Evolutionary conservation across 257 asterid genomes (phyloP), one percentile per base, ranked within the genome.

Genomic region (Cynanchum wilfordii): DNA sequence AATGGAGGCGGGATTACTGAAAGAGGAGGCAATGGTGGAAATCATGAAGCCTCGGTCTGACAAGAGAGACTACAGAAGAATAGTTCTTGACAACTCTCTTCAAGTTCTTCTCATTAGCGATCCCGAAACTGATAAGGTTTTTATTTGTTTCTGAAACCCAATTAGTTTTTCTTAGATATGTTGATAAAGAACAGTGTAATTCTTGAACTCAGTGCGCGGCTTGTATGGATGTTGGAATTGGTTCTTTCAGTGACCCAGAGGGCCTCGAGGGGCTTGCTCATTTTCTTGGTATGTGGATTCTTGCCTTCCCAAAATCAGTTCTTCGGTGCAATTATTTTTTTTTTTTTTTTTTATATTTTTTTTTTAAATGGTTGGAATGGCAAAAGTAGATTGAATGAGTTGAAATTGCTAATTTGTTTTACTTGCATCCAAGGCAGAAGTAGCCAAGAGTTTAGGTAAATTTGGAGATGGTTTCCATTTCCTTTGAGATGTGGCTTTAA

Each of bases 231-330:
- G 99, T 92, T 65, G 88, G 97, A 19, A 89, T 95, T n/a, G 99
- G 99, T 82, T 78, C 93, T 52, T 95, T 90, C 82, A 90, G 98
- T 65, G 98, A 95, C 76, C 99, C 99, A 3, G 85, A 87, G 47
- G 98, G 98, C 57, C 95, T 95, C n/a, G 94, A 90, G 79, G 99
- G 99, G 75, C 98, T 95, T 72, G 99, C 99, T 10, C 99, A 95
- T 84, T 95, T 95, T 80, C 96, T 95, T 12, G 99, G 99, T 95
- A 84, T 38, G 74, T 19, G 19, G 36, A 30, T 45, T 17, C 30
- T 29, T 45, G 11, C n/a, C 19, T 11, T 13, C n/a, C 45, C 25
- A 42, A 47, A 67, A 20, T 60, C 24, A 30, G 38, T 75, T 45
- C 17, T 64, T 19, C 0, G 38, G 54, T 47, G 10, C 20, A 33